Evolutionary conservation across 176 grass and related monocot genomes (phyloP), one percentile per base, ranked within the genome.

Genomic region (Bothriochloa decipiens): DNA sequence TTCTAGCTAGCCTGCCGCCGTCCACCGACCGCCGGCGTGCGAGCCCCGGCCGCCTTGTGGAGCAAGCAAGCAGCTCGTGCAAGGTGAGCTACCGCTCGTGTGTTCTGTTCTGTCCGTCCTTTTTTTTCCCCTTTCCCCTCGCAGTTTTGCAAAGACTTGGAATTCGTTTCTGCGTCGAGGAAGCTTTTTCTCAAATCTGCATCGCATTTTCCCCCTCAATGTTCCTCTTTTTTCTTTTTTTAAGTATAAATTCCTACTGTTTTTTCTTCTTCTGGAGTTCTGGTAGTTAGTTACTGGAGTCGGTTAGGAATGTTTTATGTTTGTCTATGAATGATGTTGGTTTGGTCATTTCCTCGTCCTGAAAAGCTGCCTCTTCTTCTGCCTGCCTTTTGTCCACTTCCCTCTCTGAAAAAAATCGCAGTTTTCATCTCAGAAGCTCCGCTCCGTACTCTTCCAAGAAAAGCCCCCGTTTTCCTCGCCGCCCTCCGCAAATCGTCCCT

Each of bases 361-460:
- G 64, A 82, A 90, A 90, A 86, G 66, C 88, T 86, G 83, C 74
- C 72, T 86, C 81, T 65, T 82, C 66, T 82, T 77, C 23, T 77
- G 79, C 73, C 32, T 60, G 79, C 73, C 32, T 60, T 53, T 87
- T 87, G 67, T 75, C 45, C 41, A 70, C 8, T 41, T 69, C 52
- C 50, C 12, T 25, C 53, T 15, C 27, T 53, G 33, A 68, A n/a
- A 32, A 32, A 65, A 68, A 73, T 57, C 77, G 69, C 70, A 52
- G 53, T 9, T n/a, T n/a, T 58, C 55, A n/a, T 58, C 55, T 58
- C 55, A 32, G 29, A 32, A 32, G 29, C 29, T 32, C 29, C 29
- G 29, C 29, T 32, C 29, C 11, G 11, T 40, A 7, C 42, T 45
- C 42, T 53, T 43, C 35, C 68, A 74, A 80, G 17, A 37, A 64